Conservation (phyloP, 345 rosid genomes). For the Geranium rotundifolium region DNA sequence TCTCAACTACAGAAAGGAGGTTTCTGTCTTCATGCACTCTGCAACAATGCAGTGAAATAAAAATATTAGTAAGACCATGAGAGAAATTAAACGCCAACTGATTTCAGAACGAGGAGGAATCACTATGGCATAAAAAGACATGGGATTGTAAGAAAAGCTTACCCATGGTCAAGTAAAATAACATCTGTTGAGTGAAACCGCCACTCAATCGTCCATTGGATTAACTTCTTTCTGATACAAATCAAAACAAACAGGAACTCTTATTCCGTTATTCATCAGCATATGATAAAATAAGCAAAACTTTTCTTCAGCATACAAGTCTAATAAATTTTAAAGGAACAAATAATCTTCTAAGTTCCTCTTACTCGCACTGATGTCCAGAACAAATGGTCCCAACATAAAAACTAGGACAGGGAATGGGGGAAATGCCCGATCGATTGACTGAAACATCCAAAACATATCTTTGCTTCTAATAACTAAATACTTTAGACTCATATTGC, state of each 20-base stretch:
- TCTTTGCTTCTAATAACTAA: background rate
- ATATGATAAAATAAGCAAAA: background rate
- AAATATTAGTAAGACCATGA: background rate
- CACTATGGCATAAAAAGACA: background rate
- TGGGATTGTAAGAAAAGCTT: constrained; percentile 15
- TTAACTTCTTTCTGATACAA: constrained; percentile 44
- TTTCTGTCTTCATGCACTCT: constrained; percentile 60
- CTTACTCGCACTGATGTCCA: too few relatives aligned
- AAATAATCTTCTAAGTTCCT: background rate
- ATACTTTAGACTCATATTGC: too few relatives aligned
- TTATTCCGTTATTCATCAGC: background rate
- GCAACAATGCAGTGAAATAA: constrained; percentile 10
- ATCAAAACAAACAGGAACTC: background rate
- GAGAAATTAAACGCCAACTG: background rate
- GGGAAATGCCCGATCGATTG: background rate
- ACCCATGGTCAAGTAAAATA: constrained; percentile 58
- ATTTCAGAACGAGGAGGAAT: too few relatives aligned
- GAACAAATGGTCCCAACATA: too few relatives aligned
- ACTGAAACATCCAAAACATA: background rate
- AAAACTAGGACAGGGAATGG: too few relatives aligned
- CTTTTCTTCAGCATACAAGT: background rate
- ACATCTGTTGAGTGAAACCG: constrained; percentile 64
- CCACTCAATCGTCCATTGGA: constrained; percentile 92
- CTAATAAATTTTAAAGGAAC: too few relatives aligned
- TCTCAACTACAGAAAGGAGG: constrained; percentile 42